A percentile compares a stretch with the other conserved stretches of the same genome.
Evolutionary conservation across 306 rosid genomes (phyloP).

Genomic region (Aeschynomene evenia): DNA sequence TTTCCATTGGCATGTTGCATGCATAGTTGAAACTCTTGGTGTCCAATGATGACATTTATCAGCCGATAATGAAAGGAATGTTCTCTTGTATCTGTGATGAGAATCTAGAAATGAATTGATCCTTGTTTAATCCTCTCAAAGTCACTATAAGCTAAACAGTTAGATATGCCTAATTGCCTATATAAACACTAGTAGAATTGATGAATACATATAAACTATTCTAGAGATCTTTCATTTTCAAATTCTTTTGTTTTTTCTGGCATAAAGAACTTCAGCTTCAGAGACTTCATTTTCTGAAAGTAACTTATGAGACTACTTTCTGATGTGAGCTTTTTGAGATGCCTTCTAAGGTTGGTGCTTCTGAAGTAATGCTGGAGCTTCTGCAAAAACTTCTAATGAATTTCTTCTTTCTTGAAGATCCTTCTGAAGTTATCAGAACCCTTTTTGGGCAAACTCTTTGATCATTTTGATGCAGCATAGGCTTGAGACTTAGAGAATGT

Average conservation of each 20-base stretch:
- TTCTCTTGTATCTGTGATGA: constrained; percentile 4
- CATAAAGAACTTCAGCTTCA: background rate
- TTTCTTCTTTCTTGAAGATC: too few relatives aligned
- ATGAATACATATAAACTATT: background rate
- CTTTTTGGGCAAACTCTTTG: too few relatives aligned
- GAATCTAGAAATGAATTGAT: constrained; percentile 1
- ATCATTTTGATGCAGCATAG: too few relatives aligned
- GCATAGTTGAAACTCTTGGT: background rate
- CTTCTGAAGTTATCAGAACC: too few relatives aligned
- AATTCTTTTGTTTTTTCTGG: background rate
- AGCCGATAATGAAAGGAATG: background rate
- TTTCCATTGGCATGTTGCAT: background rate
- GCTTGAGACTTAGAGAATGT: too few relatives aligned
- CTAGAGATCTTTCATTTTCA: background rate
- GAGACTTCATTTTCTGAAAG: too few relatives aligned
- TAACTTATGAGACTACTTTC: too few relatives aligned
- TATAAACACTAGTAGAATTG: background rate
- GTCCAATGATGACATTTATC: background rate
- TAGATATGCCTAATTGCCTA: too few relatives aligned
- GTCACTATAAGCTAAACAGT: background rate
- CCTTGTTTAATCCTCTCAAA: background rate
- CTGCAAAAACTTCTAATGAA: too few relatives aligned
- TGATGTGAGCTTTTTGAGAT: too few relatives aligned
- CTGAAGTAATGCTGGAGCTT: too few relatives aligned
- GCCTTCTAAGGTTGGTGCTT: too few relatives aligned